Evolutionary conservation across 768 basidiomycete genomes (phyloP).

Genomic region (Psilocybe cubensis): DNA sequence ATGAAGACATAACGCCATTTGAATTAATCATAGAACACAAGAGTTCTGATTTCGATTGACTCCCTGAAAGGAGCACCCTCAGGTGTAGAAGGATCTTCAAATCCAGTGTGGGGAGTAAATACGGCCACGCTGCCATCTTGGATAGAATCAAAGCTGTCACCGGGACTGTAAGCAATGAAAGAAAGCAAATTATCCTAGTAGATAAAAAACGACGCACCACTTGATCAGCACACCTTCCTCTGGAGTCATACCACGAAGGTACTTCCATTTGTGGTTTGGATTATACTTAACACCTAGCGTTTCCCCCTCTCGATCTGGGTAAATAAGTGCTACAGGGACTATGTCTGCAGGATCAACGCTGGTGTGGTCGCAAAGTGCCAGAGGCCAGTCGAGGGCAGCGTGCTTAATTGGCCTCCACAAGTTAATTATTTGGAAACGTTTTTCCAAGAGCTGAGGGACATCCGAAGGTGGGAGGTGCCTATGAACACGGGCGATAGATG

Average conservation of each 20-base stretch:
- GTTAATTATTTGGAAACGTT: slow-evolving; percentile 61
- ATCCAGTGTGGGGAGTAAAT: slow-evolving; percentile 65
- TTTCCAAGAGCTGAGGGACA: slow-evolving; percentile 43
- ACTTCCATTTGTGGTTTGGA: slow-evolving; percentile 56
- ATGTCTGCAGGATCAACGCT: slow-evolving; percentile 48
- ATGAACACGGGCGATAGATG: slow-evolving; percentile 49
- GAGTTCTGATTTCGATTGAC: slow-evolving; percentile 61
- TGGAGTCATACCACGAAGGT: slow-evolving; percentile 43
- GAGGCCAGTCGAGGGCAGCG: slow-evolving; percentile 52
- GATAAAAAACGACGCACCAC: slow-evolving; percentile 43
- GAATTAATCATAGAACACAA: slow-evolving; percentile 59
- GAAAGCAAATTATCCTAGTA: too few species aligned
- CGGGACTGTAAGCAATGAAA: not conserved
- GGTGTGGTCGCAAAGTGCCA: slow-evolving; percentile 55
- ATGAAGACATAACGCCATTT: not conserved
- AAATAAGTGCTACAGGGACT: slow-evolving; percentile 45
- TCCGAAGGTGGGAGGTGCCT: slow-evolving; percentile 53
- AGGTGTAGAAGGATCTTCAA: slow-evolving; percentile 56
- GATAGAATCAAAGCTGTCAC: slow-evolving; percentile 28
- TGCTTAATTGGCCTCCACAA: slow-evolving; percentile 60
- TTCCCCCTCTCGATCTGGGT: slow-evolving; percentile 55
- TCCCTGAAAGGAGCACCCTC: slow-evolving; percentile 49
- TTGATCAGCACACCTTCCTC: slow-evolving; percentile 58
- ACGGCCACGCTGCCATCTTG: slow-evolving; percentile 50
- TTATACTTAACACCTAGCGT: slow-evolving; percentile 51